These are phyloP conservation scores for Apiospora arundinis DNA, from an alignment of 2,329 filamentous ascomycete genomes.

Conservation along the genomic window DNA sequence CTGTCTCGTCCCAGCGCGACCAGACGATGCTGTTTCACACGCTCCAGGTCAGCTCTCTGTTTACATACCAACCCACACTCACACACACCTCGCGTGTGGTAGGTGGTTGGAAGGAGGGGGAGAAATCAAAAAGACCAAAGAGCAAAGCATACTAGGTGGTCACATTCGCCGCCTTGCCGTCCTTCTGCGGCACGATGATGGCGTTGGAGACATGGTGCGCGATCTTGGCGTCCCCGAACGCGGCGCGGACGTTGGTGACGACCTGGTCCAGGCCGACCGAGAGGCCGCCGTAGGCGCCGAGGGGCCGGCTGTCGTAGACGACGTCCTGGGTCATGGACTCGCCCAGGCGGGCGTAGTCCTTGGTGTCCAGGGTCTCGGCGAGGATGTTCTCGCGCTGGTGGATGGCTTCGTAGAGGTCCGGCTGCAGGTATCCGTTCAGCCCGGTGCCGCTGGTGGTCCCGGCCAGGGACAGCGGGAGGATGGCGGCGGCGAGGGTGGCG, in stretches of 20 bases:
- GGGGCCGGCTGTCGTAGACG: constrained; percentile 20
- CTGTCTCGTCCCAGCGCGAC: background rate
- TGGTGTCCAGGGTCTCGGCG: constrained; percentile 2
- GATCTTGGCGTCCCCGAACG: background rate
- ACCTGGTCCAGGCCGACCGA: background rate
- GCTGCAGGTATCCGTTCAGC: background rate
- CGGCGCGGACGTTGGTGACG: background rate
- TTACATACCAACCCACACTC: no score
- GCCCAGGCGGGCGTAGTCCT: background rate
- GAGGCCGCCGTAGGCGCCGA: constrained; percentile 14
- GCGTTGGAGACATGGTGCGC: constrained; percentile 13
- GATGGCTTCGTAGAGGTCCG: constrained; percentile 8
- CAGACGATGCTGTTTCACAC: background rate
- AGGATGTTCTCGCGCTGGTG: constrained; percentile 17
- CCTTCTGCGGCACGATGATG: background rate
- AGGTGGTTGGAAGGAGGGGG: background rate
- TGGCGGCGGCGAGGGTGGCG: background rate
- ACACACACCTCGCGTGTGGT: background rate
- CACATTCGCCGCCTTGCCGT: constrained; percentile 8
- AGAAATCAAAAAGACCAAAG: background rate
- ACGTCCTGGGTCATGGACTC: constrained; percentile 20
- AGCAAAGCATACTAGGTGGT: background rate
- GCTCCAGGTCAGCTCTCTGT: background rate
- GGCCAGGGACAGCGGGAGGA: background rate
- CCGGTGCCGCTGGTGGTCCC: background rate